A percentile compares a stretch with the other conserved stretches of the same genome.
These are phyloP conservation scores for Malus asiatica DNA, from an alignment of 306 rosid genomes.

Conservation along the genomic window DNA sequence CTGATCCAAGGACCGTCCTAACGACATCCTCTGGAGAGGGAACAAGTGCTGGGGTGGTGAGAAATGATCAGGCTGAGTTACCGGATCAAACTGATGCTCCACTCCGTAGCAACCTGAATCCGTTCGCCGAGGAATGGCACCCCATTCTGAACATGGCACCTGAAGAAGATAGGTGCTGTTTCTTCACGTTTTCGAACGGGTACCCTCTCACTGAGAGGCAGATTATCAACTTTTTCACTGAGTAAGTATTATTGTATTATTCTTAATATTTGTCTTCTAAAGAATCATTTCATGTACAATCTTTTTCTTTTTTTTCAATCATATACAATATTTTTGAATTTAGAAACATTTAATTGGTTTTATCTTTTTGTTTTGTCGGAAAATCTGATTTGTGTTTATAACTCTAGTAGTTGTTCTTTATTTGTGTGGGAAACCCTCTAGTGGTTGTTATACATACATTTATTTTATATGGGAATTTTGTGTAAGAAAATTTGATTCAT, in stretches of 20 bases:
- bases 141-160: neutral
- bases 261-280: neutral
- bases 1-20: neutral
- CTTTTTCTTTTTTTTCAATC: no score
- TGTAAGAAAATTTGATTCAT: no score
- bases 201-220: slow-evolving; percentile 15
- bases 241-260: slow-evolving; percentile 11
- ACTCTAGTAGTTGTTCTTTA: no score
- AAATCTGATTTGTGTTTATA: no score
- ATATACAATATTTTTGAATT: no score
- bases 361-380: no score
- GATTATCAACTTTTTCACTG: slow-evolving; percentile 22
- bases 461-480: no score
- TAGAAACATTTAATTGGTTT: no score
- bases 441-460: no score
- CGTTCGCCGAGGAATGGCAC: slow-evolving; percentile 11
- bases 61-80: neutral
- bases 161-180: slow-evolving; percentile 31
- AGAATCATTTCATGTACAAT: neutral
- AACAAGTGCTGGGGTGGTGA: neutral
- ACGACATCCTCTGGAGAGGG: neutral
- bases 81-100: neutral
- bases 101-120: slow-evolving; percentile 24
- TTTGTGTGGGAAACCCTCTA: no score
- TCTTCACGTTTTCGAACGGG: slow-evolving; percentile 34